phyloP scores from a whole-genome alignment of 495 filamentous ascomycete genomes.

The Penicillium fimorum region DNA sequence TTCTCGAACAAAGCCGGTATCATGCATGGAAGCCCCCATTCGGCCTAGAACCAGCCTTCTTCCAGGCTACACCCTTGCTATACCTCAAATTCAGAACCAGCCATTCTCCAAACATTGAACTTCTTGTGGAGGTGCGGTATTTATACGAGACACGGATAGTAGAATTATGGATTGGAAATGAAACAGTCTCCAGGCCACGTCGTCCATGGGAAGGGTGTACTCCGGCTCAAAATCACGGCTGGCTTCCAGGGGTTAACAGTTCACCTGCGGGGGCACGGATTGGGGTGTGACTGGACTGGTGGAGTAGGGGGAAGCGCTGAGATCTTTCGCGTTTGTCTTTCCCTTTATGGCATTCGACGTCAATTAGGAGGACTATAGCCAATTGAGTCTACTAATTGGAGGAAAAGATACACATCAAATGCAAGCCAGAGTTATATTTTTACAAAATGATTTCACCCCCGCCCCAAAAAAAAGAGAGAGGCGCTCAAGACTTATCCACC shows the following conservation, averaged over 20 bases:
- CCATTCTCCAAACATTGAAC: background rate
- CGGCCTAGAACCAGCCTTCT: background rate
- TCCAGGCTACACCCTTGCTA: background rate
- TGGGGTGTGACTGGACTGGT: too few relatives aligned
- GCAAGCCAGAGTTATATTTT: constrained; percentile 9
- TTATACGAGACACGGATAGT: background rate
- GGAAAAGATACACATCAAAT: background rate
- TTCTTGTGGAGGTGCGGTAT: background rate
- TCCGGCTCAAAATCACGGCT: too few relatives aligned
- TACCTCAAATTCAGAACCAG: background rate
- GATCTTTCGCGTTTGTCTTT: background rate
- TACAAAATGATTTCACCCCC: background rate
- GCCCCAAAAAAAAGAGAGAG: background rate
- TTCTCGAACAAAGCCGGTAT: constrained; percentile 2
- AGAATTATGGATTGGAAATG: background rate
- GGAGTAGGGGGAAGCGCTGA: background rate
- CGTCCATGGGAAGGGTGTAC: background rate
- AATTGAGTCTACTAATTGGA: background rate
- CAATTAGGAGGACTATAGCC: background rate
- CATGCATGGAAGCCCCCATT: background rate
- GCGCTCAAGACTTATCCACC: constrained; percentile 44
- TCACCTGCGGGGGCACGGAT: too few relatives aligned
- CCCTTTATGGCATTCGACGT: background rate
- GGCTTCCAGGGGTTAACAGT: too few relatives aligned
- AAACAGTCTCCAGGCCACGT: background rate